A percentile compares a stretch with the other conserved stretches of the same genome.
phyloP scores from a whole-genome alignment of 352 stramenopile genomes.

The Phytophthora cryptogea region DNA sequence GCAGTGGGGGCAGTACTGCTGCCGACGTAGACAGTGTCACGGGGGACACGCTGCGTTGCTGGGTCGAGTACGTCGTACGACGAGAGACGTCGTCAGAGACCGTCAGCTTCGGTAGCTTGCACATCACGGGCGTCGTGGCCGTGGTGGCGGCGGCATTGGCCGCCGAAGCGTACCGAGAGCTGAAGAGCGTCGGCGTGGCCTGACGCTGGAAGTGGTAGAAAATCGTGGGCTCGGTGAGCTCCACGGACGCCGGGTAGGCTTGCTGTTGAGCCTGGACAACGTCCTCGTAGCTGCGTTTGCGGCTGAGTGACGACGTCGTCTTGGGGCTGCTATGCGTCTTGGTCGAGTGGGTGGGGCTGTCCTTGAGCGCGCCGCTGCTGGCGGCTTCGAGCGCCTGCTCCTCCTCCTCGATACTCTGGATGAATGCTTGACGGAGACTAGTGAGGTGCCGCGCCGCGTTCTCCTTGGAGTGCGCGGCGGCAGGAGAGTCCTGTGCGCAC shows the following conservation, averaged over 20 bases:
- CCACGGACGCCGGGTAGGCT: conserved; percentile 12
- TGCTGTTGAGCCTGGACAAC: conserved; percentile 20
- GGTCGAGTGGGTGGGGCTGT: conserved; percentile 11
- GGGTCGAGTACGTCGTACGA: conserved; percentile 26
- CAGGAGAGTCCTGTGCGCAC: conserved; percentile 50
- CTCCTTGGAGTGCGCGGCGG: conserved; percentile 43
- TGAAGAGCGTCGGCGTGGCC: conserved; percentile 22
- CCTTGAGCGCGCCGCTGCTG: conserved; percentile 12
- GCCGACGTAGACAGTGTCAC: conserved; percentile 36
- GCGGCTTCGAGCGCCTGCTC: conserved; percentile 36
- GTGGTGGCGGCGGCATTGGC: conserved; percentile 5
- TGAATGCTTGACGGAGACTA: conserved; percentile 48
- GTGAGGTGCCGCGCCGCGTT: conserved; percentile 46
- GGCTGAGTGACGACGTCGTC: conserved; percentile 16
- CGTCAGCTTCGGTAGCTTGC: conserved; percentile 42
- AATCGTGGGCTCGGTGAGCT: conserved; percentile 41
- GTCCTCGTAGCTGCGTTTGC: conserved; percentile 53
- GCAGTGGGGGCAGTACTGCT: conserved; percentile 44
- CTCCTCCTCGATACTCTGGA: conserved; percentile 69
- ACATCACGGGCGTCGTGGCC: conserved; percentile 23
- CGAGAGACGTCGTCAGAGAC: conserved; percentile 28
- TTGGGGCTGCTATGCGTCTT: conserved; percentile 25
- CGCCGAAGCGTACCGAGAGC: conserved; percentile 12
- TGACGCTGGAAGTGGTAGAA: conserved; percentile 37
- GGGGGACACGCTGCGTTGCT: conserved; percentile 29